Evolutionary conservation across 1,284 basidiomycete species (phyloP).

Genomic region (Trichosporon inkin): DNA sequence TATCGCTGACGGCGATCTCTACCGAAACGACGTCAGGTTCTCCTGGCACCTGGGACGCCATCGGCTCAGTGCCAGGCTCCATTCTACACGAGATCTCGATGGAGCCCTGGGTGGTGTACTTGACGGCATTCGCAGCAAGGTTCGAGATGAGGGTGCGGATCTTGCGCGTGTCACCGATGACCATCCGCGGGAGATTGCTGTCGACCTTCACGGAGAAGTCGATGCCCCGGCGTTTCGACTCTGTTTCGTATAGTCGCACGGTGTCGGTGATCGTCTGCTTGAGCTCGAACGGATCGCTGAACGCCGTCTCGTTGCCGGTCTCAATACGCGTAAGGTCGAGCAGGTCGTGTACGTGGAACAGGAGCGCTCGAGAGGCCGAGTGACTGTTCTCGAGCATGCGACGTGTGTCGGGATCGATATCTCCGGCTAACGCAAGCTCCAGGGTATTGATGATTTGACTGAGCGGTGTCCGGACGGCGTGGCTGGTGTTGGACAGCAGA

Average conservation of each 20-base stretch:
- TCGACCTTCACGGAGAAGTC: slow-evolving; percentile 61
- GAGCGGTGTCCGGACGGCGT: slow-evolving; percentile 61
- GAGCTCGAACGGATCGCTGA: slow-evolving; percentile 78
- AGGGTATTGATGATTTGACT: slow-evolving; percentile 62
- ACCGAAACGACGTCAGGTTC: slow-evolving; percentile 54
- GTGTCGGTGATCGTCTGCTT: slow-evolving; percentile 66
- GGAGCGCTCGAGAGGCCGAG: slow-evolving; percentile 71
- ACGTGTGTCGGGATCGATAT: slow-evolving; percentile 70
- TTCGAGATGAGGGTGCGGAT: slow-evolving; percentile 78
- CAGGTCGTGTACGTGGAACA: slow-evolving; percentile 82
- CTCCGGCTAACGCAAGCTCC: slow-evolving; percentile 77
- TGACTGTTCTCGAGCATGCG: slow-evolving; percentile 75
- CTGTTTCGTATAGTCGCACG: slow-evolving; percentile 57
- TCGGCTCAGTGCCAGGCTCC: slow-evolving; percentile 6
- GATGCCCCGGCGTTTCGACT: slow-evolving; percentile 66
- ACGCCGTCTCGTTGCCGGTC: slow-evolving; percentile 71
- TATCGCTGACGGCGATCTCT: slow-evolving; percentile 71
- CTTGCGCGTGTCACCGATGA: slow-evolving; percentile 69
- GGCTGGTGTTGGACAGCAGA: slow-evolving; percentile 79
- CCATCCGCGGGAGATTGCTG: slow-evolving; percentile 56
- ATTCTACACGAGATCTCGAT: slow-evolving; percentile 61
- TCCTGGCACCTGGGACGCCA: not conserved
- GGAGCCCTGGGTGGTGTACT: slow-evolving; percentile 65
- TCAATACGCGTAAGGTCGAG: slow-evolving; percentile 79
- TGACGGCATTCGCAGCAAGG: slow-evolving; percentile 77